Evolutionary conservation across 2,329 filamentous ascomycete species (phyloP), one percentile per base, ranked within the genome.

Genomic region (Orbilia oligospora): DNA sequence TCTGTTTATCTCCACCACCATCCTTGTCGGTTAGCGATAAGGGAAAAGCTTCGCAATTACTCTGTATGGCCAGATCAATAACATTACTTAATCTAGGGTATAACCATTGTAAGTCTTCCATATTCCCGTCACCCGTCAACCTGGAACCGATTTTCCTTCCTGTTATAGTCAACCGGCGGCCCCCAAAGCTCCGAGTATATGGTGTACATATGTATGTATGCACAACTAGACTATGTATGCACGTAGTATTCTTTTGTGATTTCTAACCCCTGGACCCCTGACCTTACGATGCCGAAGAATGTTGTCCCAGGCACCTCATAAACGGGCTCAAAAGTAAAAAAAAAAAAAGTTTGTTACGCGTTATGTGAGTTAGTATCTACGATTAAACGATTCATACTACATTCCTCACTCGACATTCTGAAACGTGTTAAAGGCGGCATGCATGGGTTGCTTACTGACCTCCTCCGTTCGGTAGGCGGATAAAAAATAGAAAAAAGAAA

Each of bases 391-490:
- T 30, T 58, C 53, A 18, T 61, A 71, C 67, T 61, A 71, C 67
- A 71, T 71, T 71, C 67, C 67, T 71, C n/a, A 63, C 55, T 63
- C 27, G 61, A 73, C 44, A 67, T 49, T 53, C 61, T 73, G 70
- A 73, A 73, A 73, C 70, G 61, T 73, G 70, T 58, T 49, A 41
- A 41, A 44, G 56, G 36, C 44, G 44, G 44, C 44, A 46, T 46
- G 27, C n/a, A n/a, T n/a, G 44, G 44, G 44, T 20, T 46, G 0
- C 16, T 63, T 22, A 9, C 30, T 38, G 30, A 58, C 64, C 71
- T 75, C 71, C 71, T 75, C 38, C 24, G 36, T 75, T 63, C 55
- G 64, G 71, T 68, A 75, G 71, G 71, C 71, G 55, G 63, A 14
- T 49, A 63, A 20, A 51, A 24, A n/a, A n/a, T n/a, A n/a, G n/a